Percentiles rank a stretch among this genome's conserved stretches.
phyloP scores from a whole-genome alignment of 176 grass and related monocot species.

The Aegilops longissima region DNA sequence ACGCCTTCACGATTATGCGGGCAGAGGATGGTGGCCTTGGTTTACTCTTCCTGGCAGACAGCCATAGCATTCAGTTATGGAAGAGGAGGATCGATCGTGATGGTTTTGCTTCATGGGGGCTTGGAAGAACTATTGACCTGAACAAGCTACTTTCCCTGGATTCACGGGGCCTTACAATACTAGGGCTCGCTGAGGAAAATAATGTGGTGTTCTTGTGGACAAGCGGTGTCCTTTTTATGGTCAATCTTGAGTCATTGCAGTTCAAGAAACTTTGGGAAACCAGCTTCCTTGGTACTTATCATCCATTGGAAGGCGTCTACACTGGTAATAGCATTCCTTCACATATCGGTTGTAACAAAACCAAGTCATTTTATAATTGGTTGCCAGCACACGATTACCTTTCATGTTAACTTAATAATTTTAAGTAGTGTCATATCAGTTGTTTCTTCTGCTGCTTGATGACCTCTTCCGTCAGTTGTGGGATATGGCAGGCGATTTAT shows the following conservation, averaged over 20 bases:
- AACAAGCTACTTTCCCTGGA: background rate
- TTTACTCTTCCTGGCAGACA: background rate
- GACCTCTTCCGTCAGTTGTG: background rate
- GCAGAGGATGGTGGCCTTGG: background rate
- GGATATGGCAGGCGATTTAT: background rate
- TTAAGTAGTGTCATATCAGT: background rate
- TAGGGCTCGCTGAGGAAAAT: background rate
- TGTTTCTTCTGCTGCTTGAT: background rate
- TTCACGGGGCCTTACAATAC: background rate
- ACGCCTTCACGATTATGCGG: background rate
- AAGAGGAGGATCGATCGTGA: background rate
- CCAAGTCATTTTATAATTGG: background rate
- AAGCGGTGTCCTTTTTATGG: background rate
- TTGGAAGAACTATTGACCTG: background rate
- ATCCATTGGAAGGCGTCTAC: background rate
- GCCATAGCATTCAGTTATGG: background rate
- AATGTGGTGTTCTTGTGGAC: background rate
- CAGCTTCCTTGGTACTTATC: background rate
- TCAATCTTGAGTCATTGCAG: background rate
- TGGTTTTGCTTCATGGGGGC: background rate
- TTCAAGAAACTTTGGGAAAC: background rate
- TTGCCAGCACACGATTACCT: background rate
- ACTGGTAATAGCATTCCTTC: background rate
- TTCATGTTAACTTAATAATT: background rate
- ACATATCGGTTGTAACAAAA: background rate